Base-by-base conservation (phyloP, 495 filamentous ascomycete species). In the Daldinia concentrica region DNA sequence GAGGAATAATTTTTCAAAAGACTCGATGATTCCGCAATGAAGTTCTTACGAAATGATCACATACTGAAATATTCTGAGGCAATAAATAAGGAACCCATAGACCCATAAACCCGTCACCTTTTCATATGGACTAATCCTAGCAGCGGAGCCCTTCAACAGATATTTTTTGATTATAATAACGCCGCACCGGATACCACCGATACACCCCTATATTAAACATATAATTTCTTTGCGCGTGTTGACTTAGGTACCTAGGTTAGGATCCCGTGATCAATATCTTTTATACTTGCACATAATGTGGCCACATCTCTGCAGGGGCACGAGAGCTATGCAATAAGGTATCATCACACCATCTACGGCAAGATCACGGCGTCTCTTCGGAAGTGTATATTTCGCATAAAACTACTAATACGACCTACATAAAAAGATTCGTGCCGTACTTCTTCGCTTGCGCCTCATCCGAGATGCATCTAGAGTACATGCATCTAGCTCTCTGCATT, bases 351-450 rank as follows among this genome's bases (percentile, higher is more conserved):
- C 58, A 66, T 54, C 39, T 8, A 58, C 32, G 12, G 43, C n/a
- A 62, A 19, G 50, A 66, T 66, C 24, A 19, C 68, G 68, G 68
- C 34, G 30, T 11, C 62, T 62, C 27, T 43, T 66, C 63, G 51
- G 58, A 37, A 37, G 30, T 26, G 9, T 41, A 51, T 61, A 30
- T 43, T 34, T 36, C 11, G 56, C 5, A 5, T 32, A 26, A 34
- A 62, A 6, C 14, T 11, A 27, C 9, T 37, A 45, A 11, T 8
- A 8, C 41, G 15, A 6, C 27, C 5, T 36, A 30, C 36, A 34
- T 7, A 19, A 34, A 22, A 36, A 34, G 9, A 43, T 15, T 41
- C n/a, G 8, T 55, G 19, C 51, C 51, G n/a, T 37, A 6, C 22
- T 37, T 58, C 41, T 41, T 58, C 27, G 29, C 43, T 54, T 30